phyloP scores from a whole-genome alignment of 805 yeast genomes.

The Cyberlindnera galapagoensis region DNA sequence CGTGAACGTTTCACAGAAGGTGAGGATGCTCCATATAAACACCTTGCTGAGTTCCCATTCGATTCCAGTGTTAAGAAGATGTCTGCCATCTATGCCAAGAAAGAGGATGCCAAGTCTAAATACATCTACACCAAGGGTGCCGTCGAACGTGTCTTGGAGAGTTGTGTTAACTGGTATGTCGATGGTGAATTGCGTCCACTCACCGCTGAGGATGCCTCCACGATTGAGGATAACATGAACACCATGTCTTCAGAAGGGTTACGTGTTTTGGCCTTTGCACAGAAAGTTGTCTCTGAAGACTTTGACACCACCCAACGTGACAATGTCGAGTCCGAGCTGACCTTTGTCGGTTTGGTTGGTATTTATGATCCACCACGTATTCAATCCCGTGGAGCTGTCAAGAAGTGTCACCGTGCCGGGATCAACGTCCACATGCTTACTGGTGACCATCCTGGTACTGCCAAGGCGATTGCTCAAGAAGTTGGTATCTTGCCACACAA shows the following conservation, averaged over 20 bases:
- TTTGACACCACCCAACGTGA: slow-evolving; percentile 32
- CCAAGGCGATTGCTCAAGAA: slow-evolving; percentile 73
- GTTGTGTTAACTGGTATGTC: slow-evolving; percentile 48
- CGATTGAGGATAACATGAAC: slow-evolving; percentile 50
- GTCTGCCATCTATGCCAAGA: slow-evolving; percentile 49
- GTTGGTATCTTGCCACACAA: slow-evolving; percentile 69
- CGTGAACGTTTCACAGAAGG: slow-evolving; percentile 39
- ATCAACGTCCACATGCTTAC: slow-evolving; percentile 77
- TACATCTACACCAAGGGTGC: slow-evolving; percentile 64
- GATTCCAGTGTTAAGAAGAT: slow-evolving; percentile 70
- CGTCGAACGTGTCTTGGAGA: slow-evolving; percentile 57
- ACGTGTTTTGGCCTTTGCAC: slow-evolving; percentile 68
- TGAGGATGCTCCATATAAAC: slow-evolving; percentile 23
- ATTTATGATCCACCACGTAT: slow-evolving; percentile 76
- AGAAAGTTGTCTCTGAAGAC: slow-evolving; percentile 29
- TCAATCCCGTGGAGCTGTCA: slow-evolving; percentile 61
- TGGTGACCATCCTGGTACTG: slow-evolving; percentile 77
- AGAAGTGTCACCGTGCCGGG: slow-evolving; percentile 65
- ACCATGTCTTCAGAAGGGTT: slow-evolving; percentile 59
- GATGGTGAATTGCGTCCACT: slow-evolving; percentile 29
- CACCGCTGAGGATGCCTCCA: slow-evolving; percentile 32
- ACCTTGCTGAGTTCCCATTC: slow-evolving; percentile 63
- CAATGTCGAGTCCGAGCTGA: slow-evolving; percentile 44
- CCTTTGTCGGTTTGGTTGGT: slow-evolving; percentile 64
- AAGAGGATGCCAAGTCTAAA: slow-evolving; percentile 23